Evolutionary conservation across 208 protist genomes (phyloP).

Genomic region (Angomonas deanei): DNA sequence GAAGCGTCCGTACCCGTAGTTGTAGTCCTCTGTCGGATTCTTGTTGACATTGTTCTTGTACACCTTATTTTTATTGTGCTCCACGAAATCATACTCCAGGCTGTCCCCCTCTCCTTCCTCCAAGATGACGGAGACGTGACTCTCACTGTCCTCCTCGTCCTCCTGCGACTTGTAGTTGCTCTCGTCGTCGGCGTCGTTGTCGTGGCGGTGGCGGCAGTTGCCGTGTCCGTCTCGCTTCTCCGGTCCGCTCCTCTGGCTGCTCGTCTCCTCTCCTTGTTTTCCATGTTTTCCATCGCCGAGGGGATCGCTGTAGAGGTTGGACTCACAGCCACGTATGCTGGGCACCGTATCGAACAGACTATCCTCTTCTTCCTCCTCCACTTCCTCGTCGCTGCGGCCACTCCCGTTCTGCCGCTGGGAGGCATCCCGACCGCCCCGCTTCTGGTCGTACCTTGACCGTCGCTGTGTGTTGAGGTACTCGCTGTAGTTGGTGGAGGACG

Average conservation of each 20-base stretch:
- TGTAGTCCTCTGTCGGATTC: neutral
- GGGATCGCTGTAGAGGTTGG: neutral
- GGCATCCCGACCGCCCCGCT: neutral
- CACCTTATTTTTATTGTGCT: slow-evolving; percentile 1
- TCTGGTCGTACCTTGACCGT: neutral
- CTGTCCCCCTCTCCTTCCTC: neutral
- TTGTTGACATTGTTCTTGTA: slow-evolving; percentile 2
- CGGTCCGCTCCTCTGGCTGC: too few relatives aligned
- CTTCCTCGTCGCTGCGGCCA: neutral
- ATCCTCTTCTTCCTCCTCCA: neutral
- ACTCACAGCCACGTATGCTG: too few relatives aligned
- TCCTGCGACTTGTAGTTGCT: neutral
- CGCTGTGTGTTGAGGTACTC: neutral
- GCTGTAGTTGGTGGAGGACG: neutral
- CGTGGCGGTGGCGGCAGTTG: too few relatives aligned
- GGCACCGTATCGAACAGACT: neutral
- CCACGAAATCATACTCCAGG: neutral
- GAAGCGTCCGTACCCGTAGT: neutral
- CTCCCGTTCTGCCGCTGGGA: neutral
- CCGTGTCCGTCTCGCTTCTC: too few relatives aligned
- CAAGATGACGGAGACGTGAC: neutral
- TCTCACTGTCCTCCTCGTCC: neutral
- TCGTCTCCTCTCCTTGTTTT: too few relatives aligned
- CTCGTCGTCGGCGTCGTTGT: neutral
- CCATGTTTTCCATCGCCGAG: neutral